phyloP scores from a whole-genome alignment of 2,329 filamentous ascomycete genomes.

The Verticillium nubilum region DNA sequence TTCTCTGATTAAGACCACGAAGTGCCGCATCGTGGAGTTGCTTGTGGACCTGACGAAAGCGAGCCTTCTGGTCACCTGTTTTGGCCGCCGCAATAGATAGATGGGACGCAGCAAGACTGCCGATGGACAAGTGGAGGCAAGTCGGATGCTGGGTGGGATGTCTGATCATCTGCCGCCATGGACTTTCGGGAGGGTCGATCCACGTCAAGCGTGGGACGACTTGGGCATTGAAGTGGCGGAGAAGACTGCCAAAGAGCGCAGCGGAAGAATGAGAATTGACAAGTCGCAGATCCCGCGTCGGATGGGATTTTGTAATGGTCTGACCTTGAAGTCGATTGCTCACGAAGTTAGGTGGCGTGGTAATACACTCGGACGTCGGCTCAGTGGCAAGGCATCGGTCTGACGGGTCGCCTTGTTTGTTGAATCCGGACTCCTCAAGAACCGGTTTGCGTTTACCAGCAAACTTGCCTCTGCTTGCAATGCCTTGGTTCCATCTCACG shows the following conservation, averaged over 20 bases:
- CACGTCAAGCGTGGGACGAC: conserved; percentile 14
- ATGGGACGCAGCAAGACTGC: conserved; percentile 4
- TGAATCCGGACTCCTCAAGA: background rate
- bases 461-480: conserved; percentile 14
- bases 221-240: conserved; percentile 13
- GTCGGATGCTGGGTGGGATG: conserved; percentile 9
- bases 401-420: background rate
- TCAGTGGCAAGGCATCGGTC: background rate
- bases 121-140: conserved; percentile 12
- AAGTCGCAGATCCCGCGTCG: background rate
- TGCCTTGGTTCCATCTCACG: conserved; percentile 15
- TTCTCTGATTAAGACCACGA: background rate
- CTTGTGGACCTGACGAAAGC: background rate
- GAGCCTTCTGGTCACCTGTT: background rate
- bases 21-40: background rate
- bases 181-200: conserved; percentile 14
- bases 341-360: too few relatives aligned
- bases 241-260: conserved; percentile 9
- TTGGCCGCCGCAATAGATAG: background rate
- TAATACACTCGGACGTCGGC: background rate
- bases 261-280: background rate
- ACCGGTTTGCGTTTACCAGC: conserved; percentile 10
- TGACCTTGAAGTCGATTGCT: background rate
- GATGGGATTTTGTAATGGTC: background rate
- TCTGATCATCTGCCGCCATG: conserved; percentile 11